Percentiles rank a stretch among this genome's conserved stretches.
Evolutionary conservation across 805 yeast species (phyloP).

Genomic region (Candida sonorensis): DNA sequence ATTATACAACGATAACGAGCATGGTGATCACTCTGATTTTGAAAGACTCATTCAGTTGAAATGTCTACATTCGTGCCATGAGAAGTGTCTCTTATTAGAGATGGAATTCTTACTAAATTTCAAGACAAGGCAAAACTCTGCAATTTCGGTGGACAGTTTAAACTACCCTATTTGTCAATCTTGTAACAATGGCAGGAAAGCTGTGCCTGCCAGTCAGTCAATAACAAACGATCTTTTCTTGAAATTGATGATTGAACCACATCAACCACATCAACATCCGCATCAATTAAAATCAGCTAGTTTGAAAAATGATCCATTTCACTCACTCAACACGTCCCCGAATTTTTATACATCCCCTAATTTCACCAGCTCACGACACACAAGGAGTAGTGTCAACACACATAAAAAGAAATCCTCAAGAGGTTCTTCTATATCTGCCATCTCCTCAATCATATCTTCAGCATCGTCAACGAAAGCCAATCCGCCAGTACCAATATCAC

Average conservation of each 20-base stretch:
- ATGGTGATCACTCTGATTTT: conserved; percentile 26
- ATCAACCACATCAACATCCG: neutral
- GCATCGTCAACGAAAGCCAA: conserved; percentile 17
- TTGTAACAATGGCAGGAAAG: conserved; percentile 14
- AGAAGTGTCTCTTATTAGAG: conserved; percentile 44
- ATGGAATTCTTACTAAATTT: conserved; percentile 25
- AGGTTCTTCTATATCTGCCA: conserved; percentile 28
- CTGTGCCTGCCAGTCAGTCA: conserved; percentile 17
- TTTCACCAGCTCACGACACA: no score
- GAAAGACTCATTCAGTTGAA: conserved; percentile 38
- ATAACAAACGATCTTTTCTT: conserved; percentile 16
- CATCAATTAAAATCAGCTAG: neutral
- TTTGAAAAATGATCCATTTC: no score
- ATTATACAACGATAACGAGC: no score
- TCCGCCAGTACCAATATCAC: conserved; percentile 14
- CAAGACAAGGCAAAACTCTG: no score
- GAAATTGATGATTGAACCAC: conserved; percentile 8
- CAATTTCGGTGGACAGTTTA: no score
- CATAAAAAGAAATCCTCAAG: conserved; percentile 26
- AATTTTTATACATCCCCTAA: neutral
- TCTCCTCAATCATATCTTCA: conserved; percentile 28
- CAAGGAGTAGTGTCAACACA: no score
- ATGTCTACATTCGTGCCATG: conserved; percentile 54
- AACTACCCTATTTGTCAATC: conserved; percentile 21
- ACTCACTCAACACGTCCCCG: neutral